Conservation (phyloP, 2,329 filamentous ascomycete genomes). For the Calonectria pauciramosa region DNA sequence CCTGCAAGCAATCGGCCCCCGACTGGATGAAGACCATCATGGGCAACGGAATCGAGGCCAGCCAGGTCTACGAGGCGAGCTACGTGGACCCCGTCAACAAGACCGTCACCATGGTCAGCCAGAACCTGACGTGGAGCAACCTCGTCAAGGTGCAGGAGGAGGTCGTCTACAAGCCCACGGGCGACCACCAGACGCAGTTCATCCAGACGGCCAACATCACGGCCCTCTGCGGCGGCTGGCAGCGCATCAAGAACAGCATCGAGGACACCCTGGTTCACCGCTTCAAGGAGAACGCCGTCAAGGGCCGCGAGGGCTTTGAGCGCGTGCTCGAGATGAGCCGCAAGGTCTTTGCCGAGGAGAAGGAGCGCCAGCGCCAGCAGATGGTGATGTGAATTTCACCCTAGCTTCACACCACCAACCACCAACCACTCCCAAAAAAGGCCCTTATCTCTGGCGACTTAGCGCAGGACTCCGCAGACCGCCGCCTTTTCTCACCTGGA, state of each 20-base stretch:
- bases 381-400: constrained; percentile 36
- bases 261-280: constrained; percentile 91
- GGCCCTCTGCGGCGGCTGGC: constrained; percentile 95
- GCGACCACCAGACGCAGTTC: constrained; percentile 79
- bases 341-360: constrained; percentile 91
- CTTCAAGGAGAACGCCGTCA: constrained; percentile 92
- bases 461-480: constrained; percentile 25
- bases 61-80: constrained; percentile 93
- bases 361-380: constrained; percentile 64
- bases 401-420: background rate
- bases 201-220: constrained; percentile 93
- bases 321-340: constrained; percentile 93
- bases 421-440: constrained; percentile 13
- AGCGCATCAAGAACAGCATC: constrained; percentile 95
- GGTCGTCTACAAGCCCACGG: constrained; percentile 81
- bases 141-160: constrained; percentile 94
- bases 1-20: constrained; percentile 74
- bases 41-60: constrained; percentile 80
- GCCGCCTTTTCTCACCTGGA: constrained; percentile 9
- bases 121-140: constrained; percentile 94
- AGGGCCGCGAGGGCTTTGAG: constrained; percentile 95
- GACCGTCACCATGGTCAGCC: constrained; percentile 96
- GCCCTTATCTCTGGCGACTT: background rate
- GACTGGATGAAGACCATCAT: constrained; percentile 87
- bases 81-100: constrained; percentile 89